Conservation (phyloP, 768 basidiomycete species). For the Mycena galopus region DNA sequence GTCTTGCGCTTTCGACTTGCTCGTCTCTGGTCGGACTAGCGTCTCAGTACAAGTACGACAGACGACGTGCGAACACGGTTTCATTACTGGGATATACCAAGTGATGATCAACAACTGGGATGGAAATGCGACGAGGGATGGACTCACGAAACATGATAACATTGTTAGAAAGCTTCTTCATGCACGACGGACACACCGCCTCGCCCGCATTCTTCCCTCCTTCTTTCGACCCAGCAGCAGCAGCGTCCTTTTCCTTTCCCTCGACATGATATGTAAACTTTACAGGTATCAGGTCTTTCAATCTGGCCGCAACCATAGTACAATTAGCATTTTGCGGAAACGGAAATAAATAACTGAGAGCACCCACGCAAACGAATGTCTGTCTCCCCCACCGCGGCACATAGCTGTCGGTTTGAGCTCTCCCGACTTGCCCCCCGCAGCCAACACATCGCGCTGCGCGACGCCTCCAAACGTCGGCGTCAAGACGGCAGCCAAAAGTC, state of each 20-base stretch:
- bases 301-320: slow-evolving; percentile 65
- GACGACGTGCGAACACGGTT: slow-evolving; percentile 90
- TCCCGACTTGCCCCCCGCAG: slow-evolving; percentile 56
- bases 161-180: slow-evolving; percentile 86
- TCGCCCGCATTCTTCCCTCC: slow-evolving; percentile 68
- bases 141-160: slow-evolving; percentile 75
- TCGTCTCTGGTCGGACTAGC: slow-evolving; percentile 77
- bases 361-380: slow-evolving; percentile 85
- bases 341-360: slow-evolving; percentile 4
- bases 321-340: slow-evolving; percentile 8
- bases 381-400: slow-evolving; percentile 84
- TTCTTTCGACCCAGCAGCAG: slow-evolving; percentile 52
- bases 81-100: slow-evolving; percentile 70
- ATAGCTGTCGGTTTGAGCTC: slow-evolving; percentile 90
- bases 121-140: neutral
- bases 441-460: slow-evolving; percentile 41
- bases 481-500: slow-evolving; percentile 98
- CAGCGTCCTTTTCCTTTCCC: slow-evolving; percentile 46
- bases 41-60: slow-evolving; percentile 94
- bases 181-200: slow-evolving; percentile 91
- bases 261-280: slow-evolving; percentile 74
- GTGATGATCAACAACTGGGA: neutral
- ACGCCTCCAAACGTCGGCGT: slow-evolving; percentile 83
- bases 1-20: slow-evolving; percentile 39
- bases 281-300: slow-evolving; percentile 87